Base-by-base conservation (phyloP, 345 rosid species). In the Combretum micranthum region DNA sequence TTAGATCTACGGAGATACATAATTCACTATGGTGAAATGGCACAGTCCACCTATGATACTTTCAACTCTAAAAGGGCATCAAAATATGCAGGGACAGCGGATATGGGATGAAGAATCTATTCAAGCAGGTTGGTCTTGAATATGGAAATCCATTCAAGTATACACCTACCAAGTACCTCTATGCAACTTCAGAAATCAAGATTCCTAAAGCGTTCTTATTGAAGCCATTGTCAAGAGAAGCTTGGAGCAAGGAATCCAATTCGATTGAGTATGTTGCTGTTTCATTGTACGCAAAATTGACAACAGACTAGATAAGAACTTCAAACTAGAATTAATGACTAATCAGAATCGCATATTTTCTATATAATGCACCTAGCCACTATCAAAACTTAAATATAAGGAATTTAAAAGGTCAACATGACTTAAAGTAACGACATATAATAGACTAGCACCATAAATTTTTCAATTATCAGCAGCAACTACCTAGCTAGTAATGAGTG, bases 261-360 rank as follows among this genome's bases (percentile, higher is more conserved):
- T 90, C 88, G 93, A 77, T 87, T 16, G 97, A 93, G 43, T 87
- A 67, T 49, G 80, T 90, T 3, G 97, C 93, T 0, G 96, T 90
- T 70, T n/a, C n/a, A n/a, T n/a, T n/a, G n/a, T n/a, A n/a, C n/a
- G n/a, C n/a, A n/a, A n/a, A n/a, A n/a, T n/a, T n/a, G n/a, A n/a
- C n/a, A n/a, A n/a, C n/a, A n/a, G n/a, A n/a, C n/a, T n/a, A n/a
- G n/a, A n/a, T n/a, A n/a, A n/a, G n/a, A n/a, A n/a, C n/a, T n/a
- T n/a, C n/a, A n/a, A n/a, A n/a, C n/a, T n/a, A n/a, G n/a, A n/a
- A n/a, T n/a, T n/a, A n/a, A n/a, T n/a, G n/a, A n/a, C n/a, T n/a
- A n/a, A n/a, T n/a, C n/a, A n/a, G n/a, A n/a, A n/a, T n/a, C n/a
- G n/a, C n/a, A n/a, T n/a, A n/a, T n/a, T n/a, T n/a, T n/a, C n/a